Evolutionary conservation across 164 flowering plant species (phyloP).

Genomic region (Paratinospora sagittata): DNA sequence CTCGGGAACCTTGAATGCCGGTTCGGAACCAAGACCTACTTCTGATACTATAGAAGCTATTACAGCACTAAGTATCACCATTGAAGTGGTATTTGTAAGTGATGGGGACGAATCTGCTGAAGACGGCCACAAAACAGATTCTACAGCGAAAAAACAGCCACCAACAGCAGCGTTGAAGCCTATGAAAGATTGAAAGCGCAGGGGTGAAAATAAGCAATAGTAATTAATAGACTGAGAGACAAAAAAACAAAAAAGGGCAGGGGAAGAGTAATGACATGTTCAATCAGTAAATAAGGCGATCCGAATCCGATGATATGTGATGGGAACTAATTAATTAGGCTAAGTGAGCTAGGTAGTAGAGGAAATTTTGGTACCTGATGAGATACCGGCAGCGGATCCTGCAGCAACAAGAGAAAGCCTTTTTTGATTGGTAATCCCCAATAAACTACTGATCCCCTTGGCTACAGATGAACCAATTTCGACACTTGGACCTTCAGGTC

Average conservation of each 20-base stretch:
- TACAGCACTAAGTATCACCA: conserved; percentile 93
- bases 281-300: background rate
- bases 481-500: conserved; percentile 98
- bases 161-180: conserved; percentile 98
- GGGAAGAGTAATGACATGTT: background rate
- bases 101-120: conserved; percentile 55
- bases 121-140: conserved; percentile 90
- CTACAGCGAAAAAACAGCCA: conserved; percentile 94
- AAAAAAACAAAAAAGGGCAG: background rate
- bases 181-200: conserved; percentile 17
- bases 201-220: background rate
- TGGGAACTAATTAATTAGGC: conserved; percentile 1
- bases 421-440: conserved; percentile 32
- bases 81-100: conserved; percentile 76
- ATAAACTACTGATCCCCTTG: conserved; percentile 51
- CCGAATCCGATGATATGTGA: no score
- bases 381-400: conserved; percentile 94
- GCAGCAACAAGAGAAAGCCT: conserved; percentile 78
- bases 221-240: background rate
- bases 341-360: no score
- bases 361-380: conserved; percentile 50
- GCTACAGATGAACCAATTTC: conserved; percentile 88
- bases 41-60: conserved; percentile 83
- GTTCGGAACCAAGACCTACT: conserved; percentile 86
- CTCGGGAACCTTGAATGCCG: conserved; percentile 83